Percentiles rank a stretch among this genome's conserved stretches.
Evolutionary conservation across 2,329 filamentous ascomycete species (phyloP).

Genomic region (Fonsecaea nubica): DNA sequence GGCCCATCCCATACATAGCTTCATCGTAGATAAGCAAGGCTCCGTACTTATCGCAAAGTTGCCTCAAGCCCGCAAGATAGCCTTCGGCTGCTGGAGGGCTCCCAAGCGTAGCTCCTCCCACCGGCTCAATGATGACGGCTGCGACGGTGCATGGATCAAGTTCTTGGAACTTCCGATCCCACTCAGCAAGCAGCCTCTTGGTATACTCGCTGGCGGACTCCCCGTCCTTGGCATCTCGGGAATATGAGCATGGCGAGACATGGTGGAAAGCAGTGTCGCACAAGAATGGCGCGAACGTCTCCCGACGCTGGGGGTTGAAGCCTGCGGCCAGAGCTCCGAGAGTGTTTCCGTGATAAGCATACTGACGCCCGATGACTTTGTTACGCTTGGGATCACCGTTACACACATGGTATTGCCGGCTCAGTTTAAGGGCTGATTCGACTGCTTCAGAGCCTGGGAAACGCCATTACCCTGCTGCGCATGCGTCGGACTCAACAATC

Average conservation of each 20-base stretch:
- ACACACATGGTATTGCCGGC: conserved; percentile 56
- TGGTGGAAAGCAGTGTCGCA: conserved; percentile 21
- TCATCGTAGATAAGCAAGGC: conserved; percentile 74
- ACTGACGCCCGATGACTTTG: conserved; percentile 53
- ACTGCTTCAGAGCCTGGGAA: conserved; percentile 59
- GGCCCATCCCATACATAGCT: conserved; percentile 65
- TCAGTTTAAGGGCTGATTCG: conserved; percentile 57
- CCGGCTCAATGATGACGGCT: conserved; percentile 59
- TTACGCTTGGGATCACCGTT: conserved; percentile 44
- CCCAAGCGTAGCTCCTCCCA: conserved; percentile 57
- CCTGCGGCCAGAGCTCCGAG: conserved; percentile 54
- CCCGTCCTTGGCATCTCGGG: conserved; percentile 41
- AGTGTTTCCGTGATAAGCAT: conserved; percentile 60
- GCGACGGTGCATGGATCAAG: conserved; percentile 55
- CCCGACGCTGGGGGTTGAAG: conserved; percentile 43
- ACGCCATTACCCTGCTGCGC: too few relatives aligned
- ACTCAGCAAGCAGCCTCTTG: conserved; percentile 49
- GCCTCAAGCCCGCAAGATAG: conserved; percentile 60
- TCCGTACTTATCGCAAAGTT: conserved; percentile 66
- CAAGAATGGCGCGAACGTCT: conserved; percentile 43
- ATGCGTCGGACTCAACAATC: too few relatives aligned
- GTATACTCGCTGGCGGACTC: conserved; percentile 53
- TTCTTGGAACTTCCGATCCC: conserved; percentile 56
- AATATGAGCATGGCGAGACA: conserved; percentile 42
- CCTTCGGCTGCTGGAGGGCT: conserved; percentile 59